Evolutionary conservation across 495 filamentous ascomycete genomes (phyloP), one percentile per base, ranked within the genome.

Genomic region (Penicillium waksmanii): DNA sequence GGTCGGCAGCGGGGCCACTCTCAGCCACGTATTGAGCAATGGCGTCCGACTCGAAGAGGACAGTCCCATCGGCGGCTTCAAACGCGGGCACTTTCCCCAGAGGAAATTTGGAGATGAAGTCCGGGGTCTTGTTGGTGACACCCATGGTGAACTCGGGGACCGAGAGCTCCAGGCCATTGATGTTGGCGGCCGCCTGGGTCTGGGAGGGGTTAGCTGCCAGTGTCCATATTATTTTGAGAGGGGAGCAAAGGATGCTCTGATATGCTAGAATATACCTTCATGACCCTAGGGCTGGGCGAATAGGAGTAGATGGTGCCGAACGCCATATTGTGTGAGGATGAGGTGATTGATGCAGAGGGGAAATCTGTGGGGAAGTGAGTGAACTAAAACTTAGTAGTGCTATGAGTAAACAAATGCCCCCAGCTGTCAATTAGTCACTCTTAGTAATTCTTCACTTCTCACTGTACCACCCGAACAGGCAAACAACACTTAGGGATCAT

Each of bases 91-190:
- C 80, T 57, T 86, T 87, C 69, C 84, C 85, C 21, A 81, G 55
- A 15, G 84, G 84, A 73, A 87, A 88, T 65, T 87, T 88, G 74
- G 82, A 61, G 23, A 83, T 70, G 74, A 79, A 86, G 2, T 80
- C 79, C 6, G 79, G 76, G 15, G 73, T 72, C 15, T 59, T 60
- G 74, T 85, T 87, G 66, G 76, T 81, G 21, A 74, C 70, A 60
- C 68, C 63, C 59, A 77, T 67, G 50, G 55, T 55, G 70, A 84
- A 86, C 53, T 67, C 70, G 15, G 76, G 73, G 27, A 73, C 21
- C 12, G 68, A 55, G 17, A 87, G 23, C 18, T 77, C 69, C 53
- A 85, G 75, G 61, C 74, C 76, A 63, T 84, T 86, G 55, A 85
- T 25, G 55, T 79, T 81, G 40, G 82, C 84, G 12, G 76, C 71